A percentile compares a stretch with the other conserved stretches of the same genome.
Conservation (phyloP, 805 yeast species). For the Metschnikowia borealis region DNA sequence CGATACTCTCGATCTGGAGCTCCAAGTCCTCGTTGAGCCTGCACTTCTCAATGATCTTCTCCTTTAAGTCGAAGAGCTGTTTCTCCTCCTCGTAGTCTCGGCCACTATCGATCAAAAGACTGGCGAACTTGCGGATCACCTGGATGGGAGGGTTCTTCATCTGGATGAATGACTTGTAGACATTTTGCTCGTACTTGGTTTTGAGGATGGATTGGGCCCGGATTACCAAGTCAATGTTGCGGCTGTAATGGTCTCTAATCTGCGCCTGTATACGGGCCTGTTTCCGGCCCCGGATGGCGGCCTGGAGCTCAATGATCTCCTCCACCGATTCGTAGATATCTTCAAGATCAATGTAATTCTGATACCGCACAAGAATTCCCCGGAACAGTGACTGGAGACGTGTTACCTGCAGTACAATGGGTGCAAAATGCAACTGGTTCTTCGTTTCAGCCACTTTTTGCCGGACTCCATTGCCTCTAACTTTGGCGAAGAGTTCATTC, state of each 20-base stretch:
- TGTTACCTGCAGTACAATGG: conserved; percentile 23
- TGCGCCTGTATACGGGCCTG: conserved; percentile 25
- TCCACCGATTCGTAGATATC: conserved; percentile 45
- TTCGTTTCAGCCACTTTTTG: conserved; percentile 19
- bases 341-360: conserved; percentile 50
- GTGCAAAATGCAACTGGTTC: conserved; percentile 6
- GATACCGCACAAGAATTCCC: conserved; percentile 60
- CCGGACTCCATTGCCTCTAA: conserved; percentile 42
- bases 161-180: conserved; percentile 67
- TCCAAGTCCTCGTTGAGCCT: conserved; percentile 68
- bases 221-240: conserved; percentile 56
- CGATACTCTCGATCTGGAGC: conserved; percentile 67
- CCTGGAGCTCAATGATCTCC: conserved; percentile 47
- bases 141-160: conserved; percentile 74
- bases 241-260: conserved; percentile 43
- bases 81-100: conserved; percentile 74
- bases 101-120: conserved; percentile 67
- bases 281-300: conserved; percentile 52
- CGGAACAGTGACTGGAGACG: conserved; percentile 56
- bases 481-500: conserved; percentile 39
- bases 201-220: conserved; percentile 72
- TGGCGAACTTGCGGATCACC: conserved; percentile 73
- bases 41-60: conserved; percentile 66
- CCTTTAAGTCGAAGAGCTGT: conserved; percentile 61
- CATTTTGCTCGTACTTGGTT: conserved; percentile 61